Percentiles rank a stretch among this genome's conserved stretches.
Evolutionary conservation across 306 rosid species (phyloP).

Genomic region (Alnus rubra): DNA sequence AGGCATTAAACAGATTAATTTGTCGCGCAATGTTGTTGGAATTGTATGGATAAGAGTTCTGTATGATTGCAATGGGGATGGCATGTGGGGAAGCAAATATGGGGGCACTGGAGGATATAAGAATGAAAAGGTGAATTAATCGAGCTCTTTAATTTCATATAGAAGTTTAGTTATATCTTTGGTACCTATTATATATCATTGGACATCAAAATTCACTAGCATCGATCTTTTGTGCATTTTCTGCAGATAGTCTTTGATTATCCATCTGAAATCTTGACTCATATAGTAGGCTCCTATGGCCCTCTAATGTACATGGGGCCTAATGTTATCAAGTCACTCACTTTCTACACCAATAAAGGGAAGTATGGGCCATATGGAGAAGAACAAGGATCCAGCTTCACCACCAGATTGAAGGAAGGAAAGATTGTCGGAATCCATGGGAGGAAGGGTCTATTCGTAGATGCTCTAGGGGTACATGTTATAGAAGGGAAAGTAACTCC

Average conservation of each 20-base stretch:
- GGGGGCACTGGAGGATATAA: slow-evolving; percentile 89
- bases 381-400: slow-evolving; percentile 68
- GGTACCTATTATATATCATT: background rate
- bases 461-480: slow-evolving; percentile 77
- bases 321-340: slow-evolving; percentile 61
- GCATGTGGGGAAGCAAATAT: slow-evolving; percentile 63
- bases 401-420: slow-evolving; percentile 68
- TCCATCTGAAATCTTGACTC: slow-evolving; percentile 81
- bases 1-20: slow-evolving; percentile 68
- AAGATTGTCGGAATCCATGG: slow-evolving; percentile 86
- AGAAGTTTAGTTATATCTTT: background rate
- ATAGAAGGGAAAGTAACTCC: slow-evolving; percentile 68
- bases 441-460: slow-evolving; percentile 77
- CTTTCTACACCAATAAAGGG: slow-evolving; percentile 68
- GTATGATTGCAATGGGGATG: slow-evolving; percentile 69
- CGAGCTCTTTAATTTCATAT: slow-evolving; percentile 1
- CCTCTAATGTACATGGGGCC: slow-evolving; percentile 84
- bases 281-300: slow-evolving; percentile 72
- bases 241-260: slow-evolving; percentile 74
- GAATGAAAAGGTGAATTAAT: slow-evolving; percentile 63
- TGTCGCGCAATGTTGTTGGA: slow-evolving; percentile 65
- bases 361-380: slow-evolving; percentile 85
- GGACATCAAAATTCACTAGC: slow-evolving; percentile 1
- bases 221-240: slow-evolving; percentile 10
- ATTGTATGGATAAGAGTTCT: slow-evolving; percentile 65